Base-by-base conservation (phyloP, 148 eudicot genomes). In the Vaccinium darrowii region DNA sequence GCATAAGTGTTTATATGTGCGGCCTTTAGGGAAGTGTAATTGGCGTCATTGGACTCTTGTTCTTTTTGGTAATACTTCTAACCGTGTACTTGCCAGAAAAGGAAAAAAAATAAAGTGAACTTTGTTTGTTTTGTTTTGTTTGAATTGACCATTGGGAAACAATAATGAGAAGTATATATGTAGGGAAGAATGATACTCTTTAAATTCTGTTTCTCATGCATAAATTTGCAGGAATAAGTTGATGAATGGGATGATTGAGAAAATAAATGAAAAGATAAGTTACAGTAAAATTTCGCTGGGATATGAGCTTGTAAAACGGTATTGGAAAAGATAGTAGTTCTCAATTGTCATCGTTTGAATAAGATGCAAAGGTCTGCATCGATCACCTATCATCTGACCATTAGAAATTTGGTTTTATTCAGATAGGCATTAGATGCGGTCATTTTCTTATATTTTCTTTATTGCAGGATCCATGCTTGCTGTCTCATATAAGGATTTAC, bases 401-500 rank as follows among this genome's bases (percentile, higher is more conserved):
- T 27, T 69, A 78, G 54, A 13, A 18, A 14, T 25, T 78, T 53
- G 47, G 33, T 33, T 78, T 79, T 60, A 33, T 80, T 43, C 67
- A 25, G 82, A 76, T 27, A 74, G 43, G 76, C 50, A 62, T 23
- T 49, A 75, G 11, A n/a, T 50, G 58, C 15, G 52, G 23, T 50
- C 8, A 23, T n/a, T 60, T n/a, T 80, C 13, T 30, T 43, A 50
- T 63, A 14, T 76, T 82, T 84, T 56, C 50, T 81, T 60, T 84
- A 62, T 78, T 92, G 85, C 91, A 94, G 98, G 98, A 93, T 78
- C 95, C 98, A 27, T 93, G 95, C 84, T 81, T 94, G 82, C 88
- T 94, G 63, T 94, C 98, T 75, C 93, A 93, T 69, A 86, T 94
- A 87, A 89, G 95, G 88, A 89, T 94, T 72, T 93, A 94, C 86